Percentiles rank a stretch among this genome's conserved stretches.
phyloP scores from a whole-genome alignment of 2,329 filamentous ascomycete genomes.

The Aspergillus sp. region DNA sequence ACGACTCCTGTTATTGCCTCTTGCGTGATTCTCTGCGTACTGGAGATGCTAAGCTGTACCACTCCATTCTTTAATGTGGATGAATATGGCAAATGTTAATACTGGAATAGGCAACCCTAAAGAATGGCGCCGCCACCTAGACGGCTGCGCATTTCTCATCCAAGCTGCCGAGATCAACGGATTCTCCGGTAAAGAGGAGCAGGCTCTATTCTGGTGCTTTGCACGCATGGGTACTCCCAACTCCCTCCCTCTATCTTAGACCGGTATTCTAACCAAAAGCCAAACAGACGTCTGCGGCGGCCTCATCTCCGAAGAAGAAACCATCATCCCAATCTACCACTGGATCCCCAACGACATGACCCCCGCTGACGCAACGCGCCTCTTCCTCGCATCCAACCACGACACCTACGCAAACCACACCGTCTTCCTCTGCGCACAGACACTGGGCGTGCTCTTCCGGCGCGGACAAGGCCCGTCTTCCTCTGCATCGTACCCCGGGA shows the following conservation, averaged over 20 bases:
- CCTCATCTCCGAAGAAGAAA: slow-evolving; percentile 52
- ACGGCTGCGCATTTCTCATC: slow-evolving; percentile 54
- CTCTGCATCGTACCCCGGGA: slow-evolving; percentile 11
- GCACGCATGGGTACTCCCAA: slow-evolving; percentile 48
- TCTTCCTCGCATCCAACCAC: slow-evolving; percentile 35
- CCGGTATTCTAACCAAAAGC: too few species aligned
- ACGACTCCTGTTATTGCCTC: slow-evolving; percentile 52
- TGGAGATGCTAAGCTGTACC: slow-evolving; percentile 54
- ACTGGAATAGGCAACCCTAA: slow-evolving; percentile 36
- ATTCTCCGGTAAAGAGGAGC: slow-evolving; percentile 50
- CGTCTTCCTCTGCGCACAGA: slow-evolving; percentile 51
- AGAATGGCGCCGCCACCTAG: slow-evolving; percentile 53
- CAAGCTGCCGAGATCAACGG: slow-evolving; percentile 53
- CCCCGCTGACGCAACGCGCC: slow-evolving; percentile 21
- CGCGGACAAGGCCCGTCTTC: slow-evolving; percentile 10
- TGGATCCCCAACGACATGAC: slow-evolving; percentile 42
- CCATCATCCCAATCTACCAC: slow-evolving; percentile 49
- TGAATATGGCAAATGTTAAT: neutral
- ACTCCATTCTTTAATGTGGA: neutral
- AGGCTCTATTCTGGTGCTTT: slow-evolving; percentile 58
- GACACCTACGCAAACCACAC: slow-evolving; percentile 54
- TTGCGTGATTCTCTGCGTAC: slow-evolving; percentile 54
- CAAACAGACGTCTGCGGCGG: slow-evolving; percentile 51
- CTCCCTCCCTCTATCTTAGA: too few species aligned
- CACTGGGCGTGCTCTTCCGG: slow-evolving; percentile 41